These are phyloP conservation scores for Vaccinium darrowii DNA, from an alignment of 148 eudicot species.

Conservation along the genomic window DNA sequence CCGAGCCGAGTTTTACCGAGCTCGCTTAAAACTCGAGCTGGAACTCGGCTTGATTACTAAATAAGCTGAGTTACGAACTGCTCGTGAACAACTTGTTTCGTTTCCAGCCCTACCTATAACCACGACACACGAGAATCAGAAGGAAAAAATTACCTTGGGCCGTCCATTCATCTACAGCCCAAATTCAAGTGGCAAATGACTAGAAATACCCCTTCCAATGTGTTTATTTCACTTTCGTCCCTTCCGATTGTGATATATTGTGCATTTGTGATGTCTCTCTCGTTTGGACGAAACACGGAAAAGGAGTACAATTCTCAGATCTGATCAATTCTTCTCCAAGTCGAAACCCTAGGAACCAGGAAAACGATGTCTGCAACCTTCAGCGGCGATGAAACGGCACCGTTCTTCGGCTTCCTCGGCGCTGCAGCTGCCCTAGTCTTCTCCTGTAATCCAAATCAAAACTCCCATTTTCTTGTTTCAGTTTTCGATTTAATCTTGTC, in stretches of 20 bases:
- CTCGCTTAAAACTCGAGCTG: no score
- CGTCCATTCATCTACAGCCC: not conserved
- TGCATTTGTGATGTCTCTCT: not conserved
- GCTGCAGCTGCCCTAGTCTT: slow-evolving; percentile 23
- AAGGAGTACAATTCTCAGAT: not conserved
- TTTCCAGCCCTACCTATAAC: no score
- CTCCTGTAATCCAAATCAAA: slow-evolving; percentile 18
- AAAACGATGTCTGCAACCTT: slow-evolving; percentile 13
- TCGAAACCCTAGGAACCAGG: slow-evolving; percentile 3
- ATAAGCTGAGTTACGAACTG: no score
- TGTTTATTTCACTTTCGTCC: not conserved
- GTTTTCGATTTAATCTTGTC: not conserved
- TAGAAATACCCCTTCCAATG: not conserved
- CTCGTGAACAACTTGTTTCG: no score
- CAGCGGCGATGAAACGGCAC: slow-evolving; percentile 26
- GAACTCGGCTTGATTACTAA: no score
- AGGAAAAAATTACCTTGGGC: not conserved
- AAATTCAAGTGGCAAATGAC: not conserved
- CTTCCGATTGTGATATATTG: not conserved
- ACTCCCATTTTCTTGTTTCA: not conserved
- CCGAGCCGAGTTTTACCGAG: no score
- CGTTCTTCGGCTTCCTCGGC: slow-evolving; percentile 27
- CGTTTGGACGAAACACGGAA: not conserved
- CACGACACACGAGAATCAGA: no score
- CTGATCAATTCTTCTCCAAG: not conserved